A percentile compares a stretch with the other conserved stretches of the same genome.
phyloP scores from a whole-genome alignment of 306 rosid species.

The Hippophae tibetana region DNA sequence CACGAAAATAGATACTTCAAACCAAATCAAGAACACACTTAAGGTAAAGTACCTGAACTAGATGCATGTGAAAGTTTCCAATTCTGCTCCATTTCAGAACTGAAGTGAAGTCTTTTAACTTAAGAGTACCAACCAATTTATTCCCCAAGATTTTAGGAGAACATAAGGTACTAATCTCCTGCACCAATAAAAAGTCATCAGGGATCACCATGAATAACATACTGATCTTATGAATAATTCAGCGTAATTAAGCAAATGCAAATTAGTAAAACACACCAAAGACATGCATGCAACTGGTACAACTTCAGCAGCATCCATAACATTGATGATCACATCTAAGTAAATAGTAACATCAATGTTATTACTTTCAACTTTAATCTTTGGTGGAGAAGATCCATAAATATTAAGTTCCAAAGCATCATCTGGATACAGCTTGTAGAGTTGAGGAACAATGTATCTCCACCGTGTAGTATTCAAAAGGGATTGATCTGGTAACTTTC shows the following conservation, averaged over 20 bases:
- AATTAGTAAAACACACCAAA: constrained; percentile 41
- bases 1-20: neutral
- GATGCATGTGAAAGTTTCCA: constrained; percentile 47
- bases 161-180: constrained; percentile 60
- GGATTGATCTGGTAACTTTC: constrained; percentile 42
- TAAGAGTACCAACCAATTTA: constrained; percentile 40
- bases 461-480: constrained; percentile 62
- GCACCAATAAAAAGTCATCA: constrained; percentile 21
- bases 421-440: constrained; percentile 67
- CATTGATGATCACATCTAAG: constrained; percentile 47
- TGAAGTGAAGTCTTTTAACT: constrained; percentile 35
- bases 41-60: constrained; percentile 49
- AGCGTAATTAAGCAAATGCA: neutral
- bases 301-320: constrained; percentile 42
- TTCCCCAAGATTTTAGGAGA: constrained; percentile 39
- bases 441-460: constrained; percentile 70
- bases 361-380: constrained; percentile 32
- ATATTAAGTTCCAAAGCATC: constrained; percentile 56
- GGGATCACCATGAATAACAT: constrained; percentile 2
- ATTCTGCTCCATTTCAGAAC: constrained; percentile 80
- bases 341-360: constrained; percentile 29
- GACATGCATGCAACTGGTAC: constrained; percentile 69
- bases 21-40: neutral
- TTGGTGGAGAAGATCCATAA: constrained; percentile 55
- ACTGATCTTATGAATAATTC: neutral